These are phyloP conservation scores for Ogataea sp. DNA, from an alignment of 805 yeast species.

Conservation along the genomic window DNA sequence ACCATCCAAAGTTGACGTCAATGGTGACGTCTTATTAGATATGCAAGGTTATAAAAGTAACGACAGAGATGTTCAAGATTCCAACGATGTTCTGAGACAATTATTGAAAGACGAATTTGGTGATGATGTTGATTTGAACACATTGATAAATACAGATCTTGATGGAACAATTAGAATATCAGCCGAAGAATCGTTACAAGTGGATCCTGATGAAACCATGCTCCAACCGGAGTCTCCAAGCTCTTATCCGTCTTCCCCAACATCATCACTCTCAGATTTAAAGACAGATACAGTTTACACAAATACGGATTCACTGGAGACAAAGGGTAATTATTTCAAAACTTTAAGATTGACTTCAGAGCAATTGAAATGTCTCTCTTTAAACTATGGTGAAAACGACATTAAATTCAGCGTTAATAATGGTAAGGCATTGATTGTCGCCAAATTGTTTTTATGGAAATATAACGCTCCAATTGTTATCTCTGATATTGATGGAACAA, in stretches of 20 bases:
- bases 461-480: slow-evolving; percentile 83
- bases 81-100: slow-evolving; percentile 69
- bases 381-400: slow-evolving; percentile 74
- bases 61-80: slow-evolving; percentile 63
- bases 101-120: slow-evolving; percentile 73
- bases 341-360: slow-evolving; percentile 88
- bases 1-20: slow-evolving; percentile 79
- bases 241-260: slow-evolving; percentile 8
- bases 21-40: slow-evolving; percentile 86
- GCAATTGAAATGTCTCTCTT: slow-evolving; percentile 65
- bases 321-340: slow-evolving; percentile 50
- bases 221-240: slow-evolving; percentile 1
- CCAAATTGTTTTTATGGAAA: slow-evolving; percentile 80
- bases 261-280: slow-evolving; percentile 14
- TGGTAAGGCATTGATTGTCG: slow-evolving; percentile 68
- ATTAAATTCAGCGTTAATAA: slow-evolving; percentile 72
- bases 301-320: slow-evolving; percentile 8
- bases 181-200: slow-evolving; percentile 10
- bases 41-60: slow-evolving; percentile 95
- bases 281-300: neutral
- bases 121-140: slow-evolving; percentile 34
- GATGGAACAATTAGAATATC: slow-evolving; percentile 60
- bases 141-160: slow-evolving; percentile 46
- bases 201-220: neutral
- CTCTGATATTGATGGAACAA: slow-evolving; percentile 96